phyloP scores from a whole-genome alignment of 2,329 filamentous ascomycete genomes.

The Fusarium graminum region DNA sequence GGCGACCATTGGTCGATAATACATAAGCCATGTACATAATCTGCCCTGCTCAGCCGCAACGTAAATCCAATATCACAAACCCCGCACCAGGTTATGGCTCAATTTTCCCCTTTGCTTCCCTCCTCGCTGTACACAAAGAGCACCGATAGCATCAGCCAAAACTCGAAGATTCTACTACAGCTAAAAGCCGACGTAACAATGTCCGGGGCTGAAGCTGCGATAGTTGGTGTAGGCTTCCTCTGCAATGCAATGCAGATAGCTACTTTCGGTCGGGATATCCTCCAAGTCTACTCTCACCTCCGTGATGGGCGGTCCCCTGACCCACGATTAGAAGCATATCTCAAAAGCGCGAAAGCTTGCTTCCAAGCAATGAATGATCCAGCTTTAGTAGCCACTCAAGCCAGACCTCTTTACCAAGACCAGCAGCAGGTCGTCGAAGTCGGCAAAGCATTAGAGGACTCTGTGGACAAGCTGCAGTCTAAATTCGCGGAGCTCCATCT shows the following conservation, averaged over 20 bases:
- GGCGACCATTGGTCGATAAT: too few relatives aligned
- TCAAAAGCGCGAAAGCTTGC: background rate
- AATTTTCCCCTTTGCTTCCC: too few relatives aligned
- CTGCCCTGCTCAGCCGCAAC: too few relatives aligned
- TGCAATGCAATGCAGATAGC: slow-evolving; percentile 9
- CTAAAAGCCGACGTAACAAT: background rate
- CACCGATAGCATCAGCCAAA: too few relatives aligned
- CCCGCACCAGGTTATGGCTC: too few relatives aligned
- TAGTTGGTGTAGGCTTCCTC: background rate
- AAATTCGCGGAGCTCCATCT: background rate
- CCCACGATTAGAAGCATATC: background rate
- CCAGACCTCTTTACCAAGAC: fast-evolving
- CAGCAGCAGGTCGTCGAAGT: background rate
- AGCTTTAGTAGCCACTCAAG: background rate
- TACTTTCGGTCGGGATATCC: background rate
- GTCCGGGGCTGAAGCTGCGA: background rate
- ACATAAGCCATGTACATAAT: too few relatives aligned
- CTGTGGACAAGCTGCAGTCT: fast-evolving
- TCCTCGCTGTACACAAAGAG: too few relatives aligned
- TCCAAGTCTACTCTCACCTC: background rate
- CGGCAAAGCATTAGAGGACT: background rate
- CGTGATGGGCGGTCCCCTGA: background rate
- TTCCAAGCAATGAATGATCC: background rate
- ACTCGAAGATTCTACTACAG: too few relatives aligned
- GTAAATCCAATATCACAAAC: too few relatives aligned